phyloP scores from a whole-genome alignment of 352 stramenopile species.

The Phytophthora aleatoria region DNA sequence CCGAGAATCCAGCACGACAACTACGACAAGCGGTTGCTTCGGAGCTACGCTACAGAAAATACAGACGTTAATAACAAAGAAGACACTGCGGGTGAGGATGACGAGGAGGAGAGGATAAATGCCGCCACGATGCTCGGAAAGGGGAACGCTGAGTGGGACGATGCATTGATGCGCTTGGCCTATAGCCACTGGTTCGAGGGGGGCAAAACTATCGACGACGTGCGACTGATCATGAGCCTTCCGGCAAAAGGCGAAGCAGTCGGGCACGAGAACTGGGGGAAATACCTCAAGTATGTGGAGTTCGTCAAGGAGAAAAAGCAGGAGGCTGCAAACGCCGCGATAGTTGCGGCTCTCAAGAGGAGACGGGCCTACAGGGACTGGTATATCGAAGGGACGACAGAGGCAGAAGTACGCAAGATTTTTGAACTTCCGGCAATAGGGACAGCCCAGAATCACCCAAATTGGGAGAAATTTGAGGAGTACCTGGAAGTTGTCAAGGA shows the following conservation, averaged over 20 bases:
- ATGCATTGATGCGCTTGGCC: background rate
- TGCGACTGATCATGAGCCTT: slow-evolving; percentile 14
- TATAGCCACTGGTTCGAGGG: slow-evolving; percentile 25
- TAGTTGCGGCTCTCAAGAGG: slow-evolving; percentile 4
- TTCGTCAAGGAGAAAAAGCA: slow-evolving; percentile 18
- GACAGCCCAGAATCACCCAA: background rate
- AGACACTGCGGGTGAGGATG: background rate
- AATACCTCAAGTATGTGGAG: slow-evolving; percentile 20
- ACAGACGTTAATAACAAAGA: background rate
- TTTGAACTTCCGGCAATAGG: slow-evolving; percentile 8
- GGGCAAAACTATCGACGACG: slow-evolving; percentile 13
- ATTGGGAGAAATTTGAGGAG: slow-evolving; percentile 8
- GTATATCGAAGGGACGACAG: slow-evolving; percentile 17
- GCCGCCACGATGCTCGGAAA: background rate
- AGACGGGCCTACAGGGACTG: slow-evolving; percentile 15
- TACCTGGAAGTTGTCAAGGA: slow-evolving; percentile 15
- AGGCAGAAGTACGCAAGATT: slow-evolving; percentile 8
- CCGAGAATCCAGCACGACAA: background rate
- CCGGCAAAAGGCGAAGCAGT: slow-evolving; percentile 21
- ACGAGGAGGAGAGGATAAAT: slow-evolving; percentile 12
- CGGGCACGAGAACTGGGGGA: slow-evolving; percentile 11
- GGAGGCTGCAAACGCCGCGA: slow-evolving; percentile 6
- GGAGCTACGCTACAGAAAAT: background rate
- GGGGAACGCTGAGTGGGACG: slow-evolving; percentile 4
- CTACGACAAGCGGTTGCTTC: background rate